Evolutionary conservation across 2,329 filamentous ascomycete genomes (phyloP), one percentile per base, ranked within the genome.

Genomic region (Aspergillus phoenicis): DNA sequence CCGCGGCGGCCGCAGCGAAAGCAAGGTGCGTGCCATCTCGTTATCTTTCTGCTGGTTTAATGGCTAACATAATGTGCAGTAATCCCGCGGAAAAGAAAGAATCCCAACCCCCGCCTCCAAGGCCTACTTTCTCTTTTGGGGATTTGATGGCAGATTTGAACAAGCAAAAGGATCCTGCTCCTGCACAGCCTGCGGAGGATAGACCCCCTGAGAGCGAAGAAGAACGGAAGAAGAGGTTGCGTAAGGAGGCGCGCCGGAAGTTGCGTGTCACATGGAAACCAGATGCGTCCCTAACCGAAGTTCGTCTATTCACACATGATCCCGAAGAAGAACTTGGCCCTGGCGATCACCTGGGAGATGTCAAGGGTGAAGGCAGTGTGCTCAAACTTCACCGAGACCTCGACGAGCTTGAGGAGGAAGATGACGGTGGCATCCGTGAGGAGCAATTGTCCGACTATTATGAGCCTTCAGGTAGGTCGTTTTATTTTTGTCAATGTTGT

Each of bases 271-370:
- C 78, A 7, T 89, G 86, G 81, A 87, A 85, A 62, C 80, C 83
- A 0, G 85, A 86, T 63, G 79, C 82, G 17, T 77, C 80, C 28
- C 78, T 89, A 11, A 84, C 84, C 3, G 78, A 85, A 65, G 79
- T 87, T 57, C 81, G 83, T 49, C 80, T 84, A 53, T 89, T 89
- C 70, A 84, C 82, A 26, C 86, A 87, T 70, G 85, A 88, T 65
- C 85, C 85, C 0, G 84, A 87, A 8, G 87, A 89, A 70, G 86
- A 89, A 64, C 73, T 85, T 59, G 83, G 82, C 15, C 84, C 85
- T 51, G 82, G 84, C 47, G 83, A 84, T 60, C 86, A 83, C 66
- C 81, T 85, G 67, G 81, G 81, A 24, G 86, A 89, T 68, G 82
- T 86, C 52, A 84, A 83, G 58, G 84, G 85, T 39, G 87, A 83